These are phyloP conservation scores for Lagerstroemia speciosa DNA, from an alignment of 345 rosid genomes.

Conservation along the genomic window DNA sequence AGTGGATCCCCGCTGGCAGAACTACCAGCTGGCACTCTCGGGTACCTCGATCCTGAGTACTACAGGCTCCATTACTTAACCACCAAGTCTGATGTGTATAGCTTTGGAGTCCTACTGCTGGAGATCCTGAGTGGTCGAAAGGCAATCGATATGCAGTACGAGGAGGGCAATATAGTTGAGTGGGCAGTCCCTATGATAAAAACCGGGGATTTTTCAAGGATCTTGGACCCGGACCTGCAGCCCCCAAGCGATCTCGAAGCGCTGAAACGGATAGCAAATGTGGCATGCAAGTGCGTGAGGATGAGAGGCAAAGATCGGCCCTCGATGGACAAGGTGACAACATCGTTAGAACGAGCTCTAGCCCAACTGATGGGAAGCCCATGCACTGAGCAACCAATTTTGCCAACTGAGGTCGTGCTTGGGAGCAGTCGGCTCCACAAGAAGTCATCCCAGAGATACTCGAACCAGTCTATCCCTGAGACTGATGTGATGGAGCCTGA, in stretches of 20 bases:
- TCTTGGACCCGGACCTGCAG: constrained; percentile 67
- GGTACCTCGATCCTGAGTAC: constrained; percentile 97
- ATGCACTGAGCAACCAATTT: constrained; percentile 71
- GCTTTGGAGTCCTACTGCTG: constrained; percentile 84
- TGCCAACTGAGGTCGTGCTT: constrained; percentile 88
- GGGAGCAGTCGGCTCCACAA: constrained; percentile 94
- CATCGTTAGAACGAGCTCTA: constrained; percentile 72
- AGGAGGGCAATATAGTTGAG: constrained; percentile 93
- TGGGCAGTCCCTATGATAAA: constrained; percentile 96
- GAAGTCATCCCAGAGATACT: constrained; percentile 82
- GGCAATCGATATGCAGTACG: constrained; percentile 93
- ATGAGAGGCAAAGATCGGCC: constrained; percentile 98
- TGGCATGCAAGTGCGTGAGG: constrained; percentile 91
- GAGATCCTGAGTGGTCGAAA: constrained; percentile 90
- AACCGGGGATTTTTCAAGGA: constrained; percentile 54
- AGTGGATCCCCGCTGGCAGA: constrained; percentile 84
- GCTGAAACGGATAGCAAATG: constrained; percentile 68
- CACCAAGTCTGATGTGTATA: constrained; percentile 90
- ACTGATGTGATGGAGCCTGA: constrained; percentile 50
- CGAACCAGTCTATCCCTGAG: constrained; percentile 59
- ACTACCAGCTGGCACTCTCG: constrained; percentile 93
- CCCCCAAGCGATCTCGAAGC: constrained; percentile 66
- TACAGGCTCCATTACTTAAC: constrained; percentile 92
- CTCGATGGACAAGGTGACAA: constrained; percentile 94
- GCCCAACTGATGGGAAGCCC: constrained; percentile 96